A percentile compares a stretch with the other conserved stretches of the same genome.
Evolutionary conservation across 176 grass and related monocot genomes (phyloP).

Genomic region (Bromus sterilis): DNA sequence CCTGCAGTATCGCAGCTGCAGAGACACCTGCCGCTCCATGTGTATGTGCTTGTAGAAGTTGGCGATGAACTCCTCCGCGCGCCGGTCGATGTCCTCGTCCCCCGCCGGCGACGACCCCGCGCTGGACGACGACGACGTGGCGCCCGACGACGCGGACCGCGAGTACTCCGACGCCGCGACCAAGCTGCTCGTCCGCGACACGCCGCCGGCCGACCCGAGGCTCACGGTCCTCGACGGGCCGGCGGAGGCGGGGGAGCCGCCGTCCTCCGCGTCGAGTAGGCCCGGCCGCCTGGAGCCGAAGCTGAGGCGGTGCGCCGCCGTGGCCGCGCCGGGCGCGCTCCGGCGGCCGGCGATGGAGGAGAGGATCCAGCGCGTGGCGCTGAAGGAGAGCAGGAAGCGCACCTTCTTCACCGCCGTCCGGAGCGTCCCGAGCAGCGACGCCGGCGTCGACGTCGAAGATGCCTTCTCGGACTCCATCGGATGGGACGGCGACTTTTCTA

Average conservation of each 20-base stretch:
- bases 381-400: slow-evolving; percentile 63
- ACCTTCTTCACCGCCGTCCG: slow-evolving; percentile 56
- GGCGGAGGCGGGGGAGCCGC: not conserved
- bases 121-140: not conserved
- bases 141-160: slow-evolving; percentile 18
- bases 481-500: not conserved
- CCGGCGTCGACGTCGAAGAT: not conserved
- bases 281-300: slow-evolving; percentile 32
- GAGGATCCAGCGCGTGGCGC: slow-evolving; percentile 57
- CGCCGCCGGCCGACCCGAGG: slow-evolving; percentile 2
- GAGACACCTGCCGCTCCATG: slow-evolving; percentile 80
- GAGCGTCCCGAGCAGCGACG: slow-evolving; percentile 32
- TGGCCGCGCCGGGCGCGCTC: no score
- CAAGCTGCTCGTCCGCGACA: slow-evolving; percentile 37
- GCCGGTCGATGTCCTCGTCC: slow-evolving; percentile 42
- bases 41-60: slow-evolving; percentile 56
- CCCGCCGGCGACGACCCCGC: not conserved
- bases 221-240: slow-evolving; percentile 6
- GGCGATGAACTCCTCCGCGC: slow-evolving; percentile 56
- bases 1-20: slow-evolving; percentile 49
- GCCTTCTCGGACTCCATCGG: slow-evolving; percentile 11
- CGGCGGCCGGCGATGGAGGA: slow-evolving; percentile 11
- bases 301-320: slow-evolving; percentile 14
- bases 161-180: not conserved
- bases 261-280: slow-evolving; percentile 38